Base-by-base conservation (phyloP, 805 yeast species). In the Komagataella mondaviorum region DNA sequence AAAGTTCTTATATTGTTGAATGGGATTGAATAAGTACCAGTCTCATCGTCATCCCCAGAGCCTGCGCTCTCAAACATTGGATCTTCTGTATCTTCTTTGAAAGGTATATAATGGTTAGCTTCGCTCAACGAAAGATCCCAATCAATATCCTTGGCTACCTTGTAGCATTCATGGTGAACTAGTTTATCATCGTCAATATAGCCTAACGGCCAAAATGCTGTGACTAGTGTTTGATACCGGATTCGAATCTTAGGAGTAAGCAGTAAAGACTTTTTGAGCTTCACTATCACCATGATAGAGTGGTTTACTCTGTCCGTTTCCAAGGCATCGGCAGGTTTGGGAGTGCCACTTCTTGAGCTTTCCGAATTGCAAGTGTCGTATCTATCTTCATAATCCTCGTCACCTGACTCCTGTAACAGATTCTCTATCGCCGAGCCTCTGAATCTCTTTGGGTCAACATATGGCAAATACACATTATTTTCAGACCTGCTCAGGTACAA, bases 271-370 rank as follows among this genome's bases (percentile, higher is more conserved):
- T 70, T 73, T 8, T 65, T 59, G 2, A 78, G 58, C 55, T 75
- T 78, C 2, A 78, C 57, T 10, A 78, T 69, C 8, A 76, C 71
- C 0, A 75, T 80, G 62, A 78, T 76, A 1, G 78, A 74, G 60
- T 77, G 82, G 22, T 76, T 61, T 8, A 48, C 44, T 8, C 14
- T 44, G 17, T 45, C 51, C n/a, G 30, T 24, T 16, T 43, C 50
- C 10, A n/a, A n/a, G 23, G 39, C 39, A 18, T 49, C 20, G 14
- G 36, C 39, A 20, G 51, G 14, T 20, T n/a, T 39, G 14, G 50
- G 24, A 22, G 16, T 48, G 10, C 45, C 20, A 16, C 18, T 16
- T 16, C 45, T 45, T 36, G 46, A 23, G 16, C 17, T 36, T 18
- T 43, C 30, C 12, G 36, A 12, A 12, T 10, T 20, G 17, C 30